A percentile compares a stretch with the other conserved stretches of the same genome.
Evolutionary conservation across 2,329 filamentous ascomycete species (phyloP).

Genomic region (Penicillium sp.): DNA sequence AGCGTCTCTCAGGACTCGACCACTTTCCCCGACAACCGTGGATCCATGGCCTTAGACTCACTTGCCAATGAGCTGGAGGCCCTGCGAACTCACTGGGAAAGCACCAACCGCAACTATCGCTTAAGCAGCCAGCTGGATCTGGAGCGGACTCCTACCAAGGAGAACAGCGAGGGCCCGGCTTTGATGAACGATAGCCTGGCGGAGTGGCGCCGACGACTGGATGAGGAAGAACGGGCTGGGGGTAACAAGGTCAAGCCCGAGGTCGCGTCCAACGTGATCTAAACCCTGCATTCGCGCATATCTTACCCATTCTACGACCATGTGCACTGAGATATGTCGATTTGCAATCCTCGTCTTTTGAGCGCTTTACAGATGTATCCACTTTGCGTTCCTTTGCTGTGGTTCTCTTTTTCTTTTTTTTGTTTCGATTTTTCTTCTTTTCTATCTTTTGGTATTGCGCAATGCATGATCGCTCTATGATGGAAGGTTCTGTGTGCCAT

Average conservation of each 20-base stretch:
- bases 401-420: neutral
- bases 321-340: conserved; percentile 29
- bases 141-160: conserved; percentile 59
- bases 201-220: conserved; percentile 78
- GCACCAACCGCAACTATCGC: conserved; percentile 91
- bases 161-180: conserved; percentile 37
- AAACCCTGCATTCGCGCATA: conserved; percentile 16
- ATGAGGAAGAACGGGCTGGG: conserved; percentile 54
- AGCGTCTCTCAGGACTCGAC: conserved; percentile 45
- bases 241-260: conserved; percentile 23
- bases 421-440: neutral
- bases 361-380: conserved; percentile 12
- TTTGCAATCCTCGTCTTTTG: conserved; percentile 9
- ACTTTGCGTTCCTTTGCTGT: conserved; percentile 8
- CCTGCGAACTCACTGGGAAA: conserved; percentile 89
- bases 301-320: conserved; percentile 23
- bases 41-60: conserved; percentile 77
- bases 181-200: conserved; percentile 70
- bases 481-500: conserved; percentile 9
- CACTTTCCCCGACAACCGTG: conserved; percentile 56
- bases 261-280: conserved; percentile 38
- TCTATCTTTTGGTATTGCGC: conserved; percentile 5
- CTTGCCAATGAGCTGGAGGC: conserved; percentile 91
- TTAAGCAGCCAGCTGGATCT: conserved; percentile 89
- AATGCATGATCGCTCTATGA: conserved; percentile 21